phyloP scores from a whole-genome alignment of 768 basidiomycete genomes.

The Rossbeevera mucosa region DNA sequence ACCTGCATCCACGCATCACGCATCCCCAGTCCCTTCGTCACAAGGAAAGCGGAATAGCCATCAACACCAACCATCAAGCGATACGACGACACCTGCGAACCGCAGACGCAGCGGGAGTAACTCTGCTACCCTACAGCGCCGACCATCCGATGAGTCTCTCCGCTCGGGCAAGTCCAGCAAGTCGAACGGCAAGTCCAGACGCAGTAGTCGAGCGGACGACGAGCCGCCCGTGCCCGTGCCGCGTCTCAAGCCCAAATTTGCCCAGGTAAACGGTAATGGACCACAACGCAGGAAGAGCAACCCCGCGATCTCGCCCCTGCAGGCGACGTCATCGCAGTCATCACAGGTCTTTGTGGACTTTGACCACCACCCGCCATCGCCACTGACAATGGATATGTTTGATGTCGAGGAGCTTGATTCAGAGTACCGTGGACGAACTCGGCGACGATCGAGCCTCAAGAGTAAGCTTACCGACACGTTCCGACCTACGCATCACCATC shows the following conservation, averaged over 20 bases:
- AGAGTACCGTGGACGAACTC: conserved; percentile 24
- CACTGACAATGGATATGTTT: conserved; percentile 20
- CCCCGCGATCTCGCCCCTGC: conserved; percentile 33
- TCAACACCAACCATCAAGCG: conserved; percentile 29
- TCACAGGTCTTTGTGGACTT: conserved; percentile 27
- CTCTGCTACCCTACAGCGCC: conserved; percentile 22
- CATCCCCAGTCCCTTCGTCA: conserved; percentile 16
- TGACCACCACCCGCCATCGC: conserved; percentile 26
- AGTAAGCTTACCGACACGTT: conserved; percentile 32
- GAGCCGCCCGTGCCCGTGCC: conserved; percentile 31
- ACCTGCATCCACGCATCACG: conserved; percentile 26
- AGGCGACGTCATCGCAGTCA: conserved; percentile 19
- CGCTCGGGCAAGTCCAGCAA: conserved; percentile 37
- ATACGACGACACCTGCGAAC: conserved; percentile 17
- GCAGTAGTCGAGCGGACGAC: conserved; percentile 24
- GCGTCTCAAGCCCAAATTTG: conserved; percentile 28
- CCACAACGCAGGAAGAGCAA: conserved; percentile 49
- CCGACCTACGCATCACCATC: conserved; percentile 29
- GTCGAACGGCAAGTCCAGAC: conserved; percentile 30
- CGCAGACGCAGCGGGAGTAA: conserved; percentile 29
- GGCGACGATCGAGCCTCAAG: conserved; percentile 30
- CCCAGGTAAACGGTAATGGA: conserved; percentile 15
- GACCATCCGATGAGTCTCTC: conserved; percentile 38
- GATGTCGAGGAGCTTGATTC: conserved; percentile 24
- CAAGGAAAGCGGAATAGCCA: conserved; percentile 23